A percentile compares a stretch with the other conserved stretches of the same genome.
Evolutionary conservation across 192 early-diverging fungal genomes (phyloP).

Genomic region (Linnemannia exigua): DNA sequence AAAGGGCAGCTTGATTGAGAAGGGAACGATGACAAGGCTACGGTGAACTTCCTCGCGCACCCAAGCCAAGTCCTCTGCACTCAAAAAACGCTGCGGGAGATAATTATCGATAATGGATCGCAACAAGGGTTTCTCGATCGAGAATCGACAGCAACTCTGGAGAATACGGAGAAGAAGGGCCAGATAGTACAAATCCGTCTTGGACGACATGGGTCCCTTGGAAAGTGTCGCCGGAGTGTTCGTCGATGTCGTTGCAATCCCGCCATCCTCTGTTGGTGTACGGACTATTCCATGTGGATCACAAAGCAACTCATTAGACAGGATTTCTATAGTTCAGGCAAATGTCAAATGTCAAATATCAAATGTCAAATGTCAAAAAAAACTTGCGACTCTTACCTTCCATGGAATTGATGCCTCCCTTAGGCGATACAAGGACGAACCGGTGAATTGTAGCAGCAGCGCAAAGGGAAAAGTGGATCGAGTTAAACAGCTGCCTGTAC

Average conservation of each 20-base stretch:
- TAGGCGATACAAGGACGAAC: slow-evolving; percentile 35
- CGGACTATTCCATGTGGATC: neutral
- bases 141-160: slow-evolving; percentile 46
- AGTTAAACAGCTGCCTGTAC: slow-evolving; percentile 47
- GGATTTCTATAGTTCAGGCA: too few species aligned
- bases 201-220: slow-evolving; percentile 7
- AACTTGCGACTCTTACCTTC: neutral
- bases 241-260: neutral
- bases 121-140: slow-evolving; percentile 30
- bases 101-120: slow-evolving; percentile 19
- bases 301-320: too few species aligned
- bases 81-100: slow-evolving; percentile 27
- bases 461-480: slow-evolving; percentile 45
- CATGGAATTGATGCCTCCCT: neutral
- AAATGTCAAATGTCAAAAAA: neutral
- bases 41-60: slow-evolving; percentile 27
- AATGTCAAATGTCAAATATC: too few species aligned
- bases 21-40: slow-evolving; percentile 28
- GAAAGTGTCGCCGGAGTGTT: slow-evolving; percentile 18
- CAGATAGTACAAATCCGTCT: slow-evolving; percentile 38
- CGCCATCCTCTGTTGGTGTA: neutral
- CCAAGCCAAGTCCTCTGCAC: slow-evolving; percentile 26
- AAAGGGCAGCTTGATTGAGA: slow-evolving; percentile 28
- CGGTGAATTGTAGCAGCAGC: slow-evolving; percentile 48
- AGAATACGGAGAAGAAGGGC: slow-evolving; percentile 37